Evolutionary conservation across 2,329 filamentous ascomycete species (phyloP), one percentile per base, ranked within the genome.

Genomic region (Fusarium subtropicale): DNA sequence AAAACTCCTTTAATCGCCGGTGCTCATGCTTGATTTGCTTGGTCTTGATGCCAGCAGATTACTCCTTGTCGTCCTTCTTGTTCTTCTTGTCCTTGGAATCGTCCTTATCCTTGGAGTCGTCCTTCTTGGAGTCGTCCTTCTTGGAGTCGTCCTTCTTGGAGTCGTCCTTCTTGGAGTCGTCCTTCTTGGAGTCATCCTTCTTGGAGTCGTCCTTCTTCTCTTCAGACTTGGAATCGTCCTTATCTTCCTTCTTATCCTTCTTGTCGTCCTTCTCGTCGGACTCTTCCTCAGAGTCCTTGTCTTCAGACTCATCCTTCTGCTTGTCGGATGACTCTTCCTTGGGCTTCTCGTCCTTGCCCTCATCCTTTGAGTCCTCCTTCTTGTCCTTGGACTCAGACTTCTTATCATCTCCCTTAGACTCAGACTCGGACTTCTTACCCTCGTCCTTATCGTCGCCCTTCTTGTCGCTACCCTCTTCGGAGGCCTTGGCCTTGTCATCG

Each of bases 401-500:
- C 46, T 62, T 28, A 34, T 68, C 50, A 42, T 73, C 75, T 20
- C 64, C 48, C 50, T 74, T 69, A 15, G 47, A 64, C 52, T 76
- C 54, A 1, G 58, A 44, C n/a, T 71, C 55, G 20, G 51, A 50
- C n/a, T 52, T 46, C 46, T 65, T 39, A 1, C 28, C 71, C 28
- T 67, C 65, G 42, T 64, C 50, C 45, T 71, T 66, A 65, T 76
- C 60, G 50, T 78, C 56, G 7, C 30, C 39, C 16, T 63, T 60
- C 50, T 73, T 68, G 1, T 72, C 75, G 18, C 75, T 68, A 8
- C 34, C 36, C 56, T 76, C 66, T 50, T 47, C 50, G 4, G 60
- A 63, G 7, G 60, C 20, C 50, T 63, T 63, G 3, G 26, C 47
- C 26, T 71, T 63, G 67, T 76, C 57, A 60, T 78, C 58, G 18